phyloP scores from a whole-genome alignment of 148 eudicot species.

The Diospyros lotus region DNA sequence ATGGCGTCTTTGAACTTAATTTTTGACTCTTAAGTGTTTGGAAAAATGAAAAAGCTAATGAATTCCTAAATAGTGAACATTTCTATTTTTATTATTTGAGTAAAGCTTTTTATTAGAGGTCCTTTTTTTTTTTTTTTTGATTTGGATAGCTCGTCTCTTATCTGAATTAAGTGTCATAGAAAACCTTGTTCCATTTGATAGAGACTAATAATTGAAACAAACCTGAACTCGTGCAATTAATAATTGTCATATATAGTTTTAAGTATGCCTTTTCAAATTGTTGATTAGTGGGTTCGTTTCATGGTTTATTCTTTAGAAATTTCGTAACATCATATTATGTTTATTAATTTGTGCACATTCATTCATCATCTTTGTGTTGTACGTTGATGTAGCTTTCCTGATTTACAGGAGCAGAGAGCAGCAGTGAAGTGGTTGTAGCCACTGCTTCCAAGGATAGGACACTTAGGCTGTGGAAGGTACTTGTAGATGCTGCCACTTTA shows the following conservation, averaged over 20 bases:
- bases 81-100: neutral
- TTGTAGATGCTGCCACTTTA: conserved; percentile 7
- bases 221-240: neutral
- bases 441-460: conserved; percentile 93
- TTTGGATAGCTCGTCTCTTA: too few species aligned
- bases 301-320: neutral
- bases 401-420: conserved; percentile 38
- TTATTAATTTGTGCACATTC: neutral
- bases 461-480: conserved; percentile 85
- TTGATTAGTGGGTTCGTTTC: neutral
- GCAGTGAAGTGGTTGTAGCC: conserved; percentile 36
- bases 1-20: conserved; percentile 3
- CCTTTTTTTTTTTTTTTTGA: too few species aligned
- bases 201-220: neutral
- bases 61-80: neutral
- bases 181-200: too few species aligned
- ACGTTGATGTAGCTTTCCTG: neutral
- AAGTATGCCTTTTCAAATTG: neutral
- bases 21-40: neutral
- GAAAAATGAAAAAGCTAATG: neutral
- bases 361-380: neutral
- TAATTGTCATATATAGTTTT: neutral
- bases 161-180: too few species aligned
- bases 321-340: neutral
- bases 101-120: too few species aligned